Base-by-base conservation (phyloP, 306 rosid genomes). In the Prunus armeniaca region DNA sequence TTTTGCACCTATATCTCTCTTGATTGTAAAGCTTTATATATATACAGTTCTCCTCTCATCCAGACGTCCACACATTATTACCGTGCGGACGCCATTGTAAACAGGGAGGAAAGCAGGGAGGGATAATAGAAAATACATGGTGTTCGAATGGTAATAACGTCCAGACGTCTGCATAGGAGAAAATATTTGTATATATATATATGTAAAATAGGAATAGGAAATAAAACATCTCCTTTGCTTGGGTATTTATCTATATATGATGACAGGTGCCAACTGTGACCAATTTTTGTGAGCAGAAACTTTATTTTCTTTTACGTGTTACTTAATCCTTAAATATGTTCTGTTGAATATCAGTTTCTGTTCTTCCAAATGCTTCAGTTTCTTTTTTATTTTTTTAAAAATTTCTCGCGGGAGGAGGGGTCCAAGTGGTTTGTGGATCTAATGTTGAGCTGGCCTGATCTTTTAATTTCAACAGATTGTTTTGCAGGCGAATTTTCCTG, bases 401-500 rank as follows among this genome's bases (percentile, higher is more conserved):
- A 34, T 34, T 11, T 19, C 5, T 69, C 9, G 12, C 5, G 54
- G 30, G 28, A 34, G 24, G 27, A 13, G 62, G 2, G 5, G 25
- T 9, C 47, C 1, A 47, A 14, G 17, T 47, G 24, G 22, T 69
- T 69, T 9, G 27, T 32, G 30, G 8, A 58, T 58, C 28, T 24
- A 22, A 20, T 12, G 17, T 69, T 1, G 6, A 49, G 17, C 61
- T 20, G 65, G 22, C 38, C 20, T 55, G 43, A 72, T 34, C 19
- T 11, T 41, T 72, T 46, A 13, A 43, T 73, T 24, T 58, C 19
- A 57, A 73, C 76, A 43, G 67, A 73, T 58, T 58, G 67, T 57
- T 58, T 58, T 73, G 76, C 76, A 57, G 67, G 57, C 9, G 34
- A 71, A 4, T 30, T n/a, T 50, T 32, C 49, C n/a, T 32, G n/a